These are phyloP conservation scores for Leccinum variabile DNA, from an alignment of 1,284 basidiomycete genomes.

Conservation along the genomic window DNA sequence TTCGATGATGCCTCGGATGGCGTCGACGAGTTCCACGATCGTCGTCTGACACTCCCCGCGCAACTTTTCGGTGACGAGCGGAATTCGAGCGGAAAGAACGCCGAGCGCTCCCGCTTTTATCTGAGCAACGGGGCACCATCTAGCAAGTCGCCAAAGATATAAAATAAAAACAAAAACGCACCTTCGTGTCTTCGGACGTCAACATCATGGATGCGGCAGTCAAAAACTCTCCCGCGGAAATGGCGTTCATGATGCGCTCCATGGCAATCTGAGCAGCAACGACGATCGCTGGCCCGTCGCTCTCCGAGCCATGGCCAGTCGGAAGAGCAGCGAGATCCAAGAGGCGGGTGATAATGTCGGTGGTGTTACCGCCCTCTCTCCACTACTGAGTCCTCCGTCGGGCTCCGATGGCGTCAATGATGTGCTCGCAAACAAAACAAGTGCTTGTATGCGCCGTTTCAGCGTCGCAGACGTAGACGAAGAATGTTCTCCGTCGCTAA, in stretches of 20 bases:
- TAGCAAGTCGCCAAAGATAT: background rate
- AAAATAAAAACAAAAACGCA: conserved; percentile 28
- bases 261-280: conserved; percentile 50
- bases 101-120: conserved; percentile 63
- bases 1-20: conserved; percentile 50
- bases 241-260: conserved; percentile 51
- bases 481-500: conserved; percentile 56
- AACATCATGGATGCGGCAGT: conserved; percentile 53
- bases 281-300: conserved; percentile 42
- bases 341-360: conserved; percentile 32
- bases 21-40: conserved; percentile 52
- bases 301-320: conserved; percentile 9
- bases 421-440: conserved; percentile 54
- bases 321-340: conserved; percentile 30
- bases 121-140: conserved; percentile 36
- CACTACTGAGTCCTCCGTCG: conserved; percentile 34
- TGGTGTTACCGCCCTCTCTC: conserved; percentile 30
- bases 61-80: conserved; percentile 57
- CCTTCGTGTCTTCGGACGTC: conserved; percentile 48
- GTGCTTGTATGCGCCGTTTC: conserved; percentile 63
- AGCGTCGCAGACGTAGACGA: conserved; percentile 43
- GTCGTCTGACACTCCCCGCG: conserved; percentile 52
- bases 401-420: conserved; percentile 44
- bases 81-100: conserved; percentile 65
- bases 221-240: conserved; percentile 69